Conservation (phyloP, 345 rosid species). For the Eucalyptus lansdowneana region DNA sequence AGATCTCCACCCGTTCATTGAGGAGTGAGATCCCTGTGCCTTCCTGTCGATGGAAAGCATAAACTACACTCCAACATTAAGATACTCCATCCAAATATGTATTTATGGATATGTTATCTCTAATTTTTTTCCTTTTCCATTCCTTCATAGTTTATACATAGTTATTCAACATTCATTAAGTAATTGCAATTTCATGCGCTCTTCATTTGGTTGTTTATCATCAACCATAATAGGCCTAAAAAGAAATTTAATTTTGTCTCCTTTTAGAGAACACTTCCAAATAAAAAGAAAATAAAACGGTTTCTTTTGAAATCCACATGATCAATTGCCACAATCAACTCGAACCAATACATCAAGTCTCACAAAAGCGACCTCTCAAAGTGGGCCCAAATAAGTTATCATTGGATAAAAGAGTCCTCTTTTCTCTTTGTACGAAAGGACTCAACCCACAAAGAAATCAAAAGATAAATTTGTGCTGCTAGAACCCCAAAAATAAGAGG, state of each 20-base stretch:
- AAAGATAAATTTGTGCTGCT: no score
- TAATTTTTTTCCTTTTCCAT: not conserved
- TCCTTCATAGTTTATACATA: no score
- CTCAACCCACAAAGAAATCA: no score
- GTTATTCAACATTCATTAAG: not conserved
- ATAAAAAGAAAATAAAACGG: no score
- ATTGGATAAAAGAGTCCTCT: no score
- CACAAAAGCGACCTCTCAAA: not conserved
- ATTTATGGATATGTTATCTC: not conserved
- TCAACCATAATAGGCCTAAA: not conserved
- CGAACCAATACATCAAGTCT: not conserved
- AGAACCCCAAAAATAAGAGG: no score
- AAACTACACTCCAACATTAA: no score
- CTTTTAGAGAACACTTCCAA: no score
- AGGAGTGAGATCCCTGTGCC: no score
- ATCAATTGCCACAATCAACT: not conserved
- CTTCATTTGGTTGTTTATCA: not conserved
- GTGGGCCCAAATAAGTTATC: not conserved
- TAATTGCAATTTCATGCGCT: not conserved
- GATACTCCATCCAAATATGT: not conserved
- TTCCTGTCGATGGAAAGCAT: rapidly evolving
- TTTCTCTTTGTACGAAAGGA: no score
- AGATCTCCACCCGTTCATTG: no score
- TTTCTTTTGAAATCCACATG: not conserved
- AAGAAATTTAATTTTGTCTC: no score